Conservation (phyloP, 2,329 filamentous ascomycete genomes). For the Scedosporium minutisporum region DNA sequence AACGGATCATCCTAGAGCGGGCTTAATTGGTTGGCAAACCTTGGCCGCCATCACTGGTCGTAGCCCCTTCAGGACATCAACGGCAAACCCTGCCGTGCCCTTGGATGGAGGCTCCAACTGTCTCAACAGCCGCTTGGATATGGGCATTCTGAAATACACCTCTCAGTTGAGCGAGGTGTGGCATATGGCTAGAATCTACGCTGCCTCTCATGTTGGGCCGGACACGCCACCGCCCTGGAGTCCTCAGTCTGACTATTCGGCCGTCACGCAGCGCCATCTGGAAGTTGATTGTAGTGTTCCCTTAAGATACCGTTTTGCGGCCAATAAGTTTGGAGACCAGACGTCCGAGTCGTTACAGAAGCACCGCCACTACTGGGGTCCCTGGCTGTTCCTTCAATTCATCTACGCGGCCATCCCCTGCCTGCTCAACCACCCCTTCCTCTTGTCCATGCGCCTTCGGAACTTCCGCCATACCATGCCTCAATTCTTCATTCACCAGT, state of each 20-base stretch:
- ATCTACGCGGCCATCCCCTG: slow-evolving; percentile 43
- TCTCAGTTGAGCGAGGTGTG: slow-evolving; percentile 35
- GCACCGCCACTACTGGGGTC: slow-evolving; percentile 41
- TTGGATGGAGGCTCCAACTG: neutral
- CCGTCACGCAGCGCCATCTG: slow-evolving; percentile 38
- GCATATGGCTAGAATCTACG: slow-evolving; percentile 36
- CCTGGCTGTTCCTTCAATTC: slow-evolving; percentile 42
- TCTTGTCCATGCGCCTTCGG: slow-evolving; percentile 41
- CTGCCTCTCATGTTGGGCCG: slow-evolving; percentile 31
- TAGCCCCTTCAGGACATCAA: neutral
- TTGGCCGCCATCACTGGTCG: neutral
- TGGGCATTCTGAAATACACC: slow-evolving; percentile 35
- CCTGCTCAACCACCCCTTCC: slow-evolving; percentile 43
- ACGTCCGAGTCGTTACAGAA: slow-evolving; percentile 29
- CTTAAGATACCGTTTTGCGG: slow-evolving; percentile 38
- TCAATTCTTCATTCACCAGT: slow-evolving; percentile 44
- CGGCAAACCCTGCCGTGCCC: neutral
- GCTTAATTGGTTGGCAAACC: neutral
- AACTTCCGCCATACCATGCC: slow-evolving; percentile 42
- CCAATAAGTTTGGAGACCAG: slow-evolving; percentile 34
- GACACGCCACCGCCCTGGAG: slow-evolving; percentile 31
- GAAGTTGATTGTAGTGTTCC: slow-evolving; percentile 42
- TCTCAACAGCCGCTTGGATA: slow-evolving; percentile 13
- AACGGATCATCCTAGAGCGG: neutral
- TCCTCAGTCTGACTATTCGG: slow-evolving; percentile 40